These are phyloP conservation scores for Hibiscus trionum DNA, from an alignment of 345 rosid species.

Conservation along the genomic window DNA sequence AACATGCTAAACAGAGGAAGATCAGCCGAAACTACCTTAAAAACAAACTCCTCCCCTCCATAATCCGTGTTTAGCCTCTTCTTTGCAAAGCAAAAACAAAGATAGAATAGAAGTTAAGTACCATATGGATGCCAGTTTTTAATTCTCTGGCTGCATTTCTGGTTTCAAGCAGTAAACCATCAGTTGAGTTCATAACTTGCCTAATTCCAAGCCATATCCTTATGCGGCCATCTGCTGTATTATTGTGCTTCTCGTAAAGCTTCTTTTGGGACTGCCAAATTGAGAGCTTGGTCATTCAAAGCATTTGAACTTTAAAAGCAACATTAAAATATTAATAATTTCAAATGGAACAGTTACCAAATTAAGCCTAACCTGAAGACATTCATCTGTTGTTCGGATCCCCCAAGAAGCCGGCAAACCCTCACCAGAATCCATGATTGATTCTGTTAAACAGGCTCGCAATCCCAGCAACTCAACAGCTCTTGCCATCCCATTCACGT, in stretches of 20 bases:
- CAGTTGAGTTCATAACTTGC: slow-evolving; percentile 61
- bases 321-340: background rate
- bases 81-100: background rate
- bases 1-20: slow-evolving; percentile 31
- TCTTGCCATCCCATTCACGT: slow-evolving; percentile 53
- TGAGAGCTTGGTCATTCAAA: slow-evolving; percentile 2
- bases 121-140: slow-evolving; percentile 70
- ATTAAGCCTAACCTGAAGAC: slow-evolving; percentile 43
- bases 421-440: slow-evolving; percentile 56
- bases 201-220: slow-evolving; percentile 65
- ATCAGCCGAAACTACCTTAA: slow-evolving; percentile 6
- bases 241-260: slow-evolving; percentile 47
- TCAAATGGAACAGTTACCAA: background rate
- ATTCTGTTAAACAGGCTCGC: slow-evolving; percentile 57
- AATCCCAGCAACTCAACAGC: slow-evolving; percentile 58
- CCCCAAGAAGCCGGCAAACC: slow-evolving; percentile 67
- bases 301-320: background rate
- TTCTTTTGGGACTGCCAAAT: slow-evolving; percentile 50
- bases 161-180: slow-evolving; percentile 46
- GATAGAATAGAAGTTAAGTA: slow-evolving; percentile 12
- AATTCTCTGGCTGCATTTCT: slow-evolving; percentile 49
- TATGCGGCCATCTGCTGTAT: slow-evolving; percentile 62
- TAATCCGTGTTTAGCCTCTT: background rate
- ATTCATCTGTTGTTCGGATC: slow-evolving; percentile 39
- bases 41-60: background rate